Evolutionary conservation across 345 rosid genomes (phyloP).

Genomic region (Populus deltoides): DNA sequence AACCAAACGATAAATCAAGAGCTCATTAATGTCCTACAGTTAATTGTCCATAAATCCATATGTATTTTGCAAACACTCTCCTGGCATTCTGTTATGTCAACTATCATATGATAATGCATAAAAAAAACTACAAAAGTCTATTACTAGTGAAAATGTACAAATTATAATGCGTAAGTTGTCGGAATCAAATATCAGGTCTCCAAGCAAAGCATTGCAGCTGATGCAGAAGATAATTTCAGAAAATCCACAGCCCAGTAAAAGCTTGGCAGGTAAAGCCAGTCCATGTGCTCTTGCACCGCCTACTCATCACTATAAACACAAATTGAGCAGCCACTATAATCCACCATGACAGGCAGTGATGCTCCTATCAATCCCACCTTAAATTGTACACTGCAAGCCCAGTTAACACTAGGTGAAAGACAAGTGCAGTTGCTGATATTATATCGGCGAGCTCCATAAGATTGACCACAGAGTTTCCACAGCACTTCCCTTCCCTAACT

Average conservation of each 20-base stretch:
- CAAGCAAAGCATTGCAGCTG: slow-evolving; percentile 86
- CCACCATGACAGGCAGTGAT: slow-evolving; percentile 81
- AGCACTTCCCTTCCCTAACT: slow-evolving; percentile 32
- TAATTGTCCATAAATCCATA: too few relatives aligned
- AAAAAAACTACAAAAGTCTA: too few relatives aligned
- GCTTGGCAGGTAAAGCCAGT: slow-evolving; percentile 54
- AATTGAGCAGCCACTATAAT: slow-evolving; percentile 57
- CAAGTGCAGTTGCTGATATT: slow-evolving; percentile 14
- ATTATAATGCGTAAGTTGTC: too few relatives aligned
- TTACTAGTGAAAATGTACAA: too few relatives aligned
- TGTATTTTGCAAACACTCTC: too few relatives aligned
- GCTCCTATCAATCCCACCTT: slow-evolving; percentile 45
- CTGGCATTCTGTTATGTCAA: too few relatives aligned
- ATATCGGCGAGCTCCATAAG: slow-evolving; percentile 22
- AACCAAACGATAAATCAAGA: too few relatives aligned
- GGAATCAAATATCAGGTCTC: slow-evolving; percentile 67
- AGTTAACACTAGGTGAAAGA: slow-evolving; percentile 10
- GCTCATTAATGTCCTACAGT: too few relatives aligned
- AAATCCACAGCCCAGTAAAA: slow-evolving; percentile 65
- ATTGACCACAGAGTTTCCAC: slow-evolving; percentile 32
- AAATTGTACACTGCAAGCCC: slow-evolving; percentile 17
- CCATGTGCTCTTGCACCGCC: slow-evolving; percentile 60
- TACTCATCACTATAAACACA: slow-evolving; percentile 45
- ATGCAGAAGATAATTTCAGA: slow-evolving; percentile 59
- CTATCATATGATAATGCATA: too few relatives aligned